Evolutionary conservation across 306 rosid genomes (phyloP), one percentile per base, ranked within the genome.

Genomic region (Quercus variabilis): DNA sequence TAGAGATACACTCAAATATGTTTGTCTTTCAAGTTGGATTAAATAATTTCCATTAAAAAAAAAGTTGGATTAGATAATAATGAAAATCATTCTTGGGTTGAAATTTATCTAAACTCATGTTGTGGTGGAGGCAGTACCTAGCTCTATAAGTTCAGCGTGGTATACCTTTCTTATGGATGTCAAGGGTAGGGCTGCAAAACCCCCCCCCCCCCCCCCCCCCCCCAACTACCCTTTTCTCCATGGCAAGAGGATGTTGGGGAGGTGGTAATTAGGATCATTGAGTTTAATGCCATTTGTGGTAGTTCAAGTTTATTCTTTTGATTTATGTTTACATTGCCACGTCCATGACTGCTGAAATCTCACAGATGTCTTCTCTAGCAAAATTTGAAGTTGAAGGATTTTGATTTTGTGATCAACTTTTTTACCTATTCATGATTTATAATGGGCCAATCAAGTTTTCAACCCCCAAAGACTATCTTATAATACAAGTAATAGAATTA

Each of bases 11-110:
- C 54, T 70, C 38, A 54, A 43, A 41, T 41, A 62, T 68, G 71
- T 25, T 67, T 75, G 68, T 17, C 59, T 82, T 73, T 59, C 18
- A 68, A 56, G 60, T 69, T 58, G 78, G 63, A 49, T 62, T 60
- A 60, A 10, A 25, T 23, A 60, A 25, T 26, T 23, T 23, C 23
- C 23, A 23, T 23, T 23, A 0, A 23, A 23, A 23, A 0, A 23
- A 23, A 68, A 56, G 60, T 69, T 58, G 75, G 63, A 49, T 62
- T 60, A 60, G n/a, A 25, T 23, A 60, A 25, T 26, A 9, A 38
- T 38, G 43, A 60, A 25, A 15, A 13, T 60, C 68, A 60, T 25
- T 60, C 31, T 25, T 60, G 25, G 52, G 52, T 46, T 46, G 13
- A 46, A 46, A 46, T 46, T 12, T 46, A 12, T 46, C 52, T 46